Conservation (phyloP, 306 rosid genomes). For the Alnus glutinosa region DNA sequence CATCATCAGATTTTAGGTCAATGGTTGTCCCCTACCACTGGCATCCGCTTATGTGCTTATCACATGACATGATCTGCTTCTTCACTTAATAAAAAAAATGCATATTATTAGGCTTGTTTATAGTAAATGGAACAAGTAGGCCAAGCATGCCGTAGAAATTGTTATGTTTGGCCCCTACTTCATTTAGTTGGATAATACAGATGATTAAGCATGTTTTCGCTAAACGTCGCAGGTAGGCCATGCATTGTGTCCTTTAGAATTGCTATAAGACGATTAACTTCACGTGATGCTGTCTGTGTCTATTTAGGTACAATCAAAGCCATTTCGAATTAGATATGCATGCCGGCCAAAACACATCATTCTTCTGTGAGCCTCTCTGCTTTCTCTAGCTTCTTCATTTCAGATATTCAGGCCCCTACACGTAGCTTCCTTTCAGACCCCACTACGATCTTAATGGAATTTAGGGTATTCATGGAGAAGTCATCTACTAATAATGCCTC, state of each 20-base stretch:
- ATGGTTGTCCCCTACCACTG: neutral
- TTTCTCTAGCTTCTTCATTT: neutral
- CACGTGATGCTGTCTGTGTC: conserved; percentile 20
- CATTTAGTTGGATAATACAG: conserved; percentile 5
- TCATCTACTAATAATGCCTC: neutral
- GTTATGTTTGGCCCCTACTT: neutral
- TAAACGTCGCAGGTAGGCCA: conserved; percentile 1
- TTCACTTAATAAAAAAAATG: neutral
- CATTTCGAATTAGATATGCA: neutral
- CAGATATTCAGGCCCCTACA: neutral
- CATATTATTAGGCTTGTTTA: neutral
- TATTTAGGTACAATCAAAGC: neutral
- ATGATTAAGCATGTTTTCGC: neutral
- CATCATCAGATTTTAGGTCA: neutral
- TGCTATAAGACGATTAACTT: neutral
- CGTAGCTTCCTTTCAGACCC: neutral
- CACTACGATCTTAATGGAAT: neutral
- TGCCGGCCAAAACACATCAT: conserved; percentile 21
- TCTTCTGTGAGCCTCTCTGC: neutral
- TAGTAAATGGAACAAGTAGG: neutral
- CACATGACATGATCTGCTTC: neutral
- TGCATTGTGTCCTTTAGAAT: conserved; percentile 1
- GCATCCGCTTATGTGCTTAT: neutral
- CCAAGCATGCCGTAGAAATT: neutral
- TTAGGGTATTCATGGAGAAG: neutral